Percentiles rank a stretch among this genome's conserved stretches.
Conservation (phyloP, 2,329 filamentous ascomycete species). For the Cladophialophora yegresii region DNA sequence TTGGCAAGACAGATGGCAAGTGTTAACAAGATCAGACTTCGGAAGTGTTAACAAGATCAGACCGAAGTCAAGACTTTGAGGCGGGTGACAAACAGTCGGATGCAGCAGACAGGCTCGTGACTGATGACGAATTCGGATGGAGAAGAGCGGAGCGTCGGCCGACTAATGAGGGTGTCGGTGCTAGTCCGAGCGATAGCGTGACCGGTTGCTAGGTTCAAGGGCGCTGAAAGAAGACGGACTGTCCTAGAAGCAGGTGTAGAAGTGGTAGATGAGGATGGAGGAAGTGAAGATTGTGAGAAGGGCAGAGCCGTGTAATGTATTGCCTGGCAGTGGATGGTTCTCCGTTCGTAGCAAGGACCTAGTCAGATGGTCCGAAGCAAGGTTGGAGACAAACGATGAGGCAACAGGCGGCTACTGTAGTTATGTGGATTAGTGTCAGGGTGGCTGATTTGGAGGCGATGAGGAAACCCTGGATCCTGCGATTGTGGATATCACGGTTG, state of each 20-base stretch:
- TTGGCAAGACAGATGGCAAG: not conserved
- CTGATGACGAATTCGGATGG: conserved; percentile 34
- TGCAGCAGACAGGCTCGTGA: conserved; percentile 27
- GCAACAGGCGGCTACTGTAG: conserved; percentile 11
- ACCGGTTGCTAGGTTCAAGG: not conserved
- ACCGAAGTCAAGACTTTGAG: not conserved
- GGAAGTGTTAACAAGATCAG: not conserved
- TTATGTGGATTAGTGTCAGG: conserved; percentile 11
- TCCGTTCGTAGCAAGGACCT: conserved; percentile 6
- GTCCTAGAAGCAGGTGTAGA: not conserved
- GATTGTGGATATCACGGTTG: not conserved
- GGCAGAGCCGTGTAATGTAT: conserved; percentile 15
- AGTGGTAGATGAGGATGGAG: not conserved
- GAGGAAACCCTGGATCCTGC: not conserved
- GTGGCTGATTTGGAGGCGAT: conserved; percentile 4
- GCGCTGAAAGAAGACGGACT: not conserved
- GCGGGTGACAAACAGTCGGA: conserved; percentile 19
- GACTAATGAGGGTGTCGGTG: conserved; percentile 33
- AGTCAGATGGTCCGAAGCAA: conserved; percentile 15
- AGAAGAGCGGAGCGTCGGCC: conserved; percentile 34
- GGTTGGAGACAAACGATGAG: conserved; percentile 12
- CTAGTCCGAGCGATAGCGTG: not conserved
- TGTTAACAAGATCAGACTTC: not conserved
- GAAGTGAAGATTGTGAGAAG: conserved; percentile 10
- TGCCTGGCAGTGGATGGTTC: conserved; percentile 5